phyloP scores from a whole-genome alignment of 768 basidiomycete species.

The Pleurotus tuber-regium region DNA sequence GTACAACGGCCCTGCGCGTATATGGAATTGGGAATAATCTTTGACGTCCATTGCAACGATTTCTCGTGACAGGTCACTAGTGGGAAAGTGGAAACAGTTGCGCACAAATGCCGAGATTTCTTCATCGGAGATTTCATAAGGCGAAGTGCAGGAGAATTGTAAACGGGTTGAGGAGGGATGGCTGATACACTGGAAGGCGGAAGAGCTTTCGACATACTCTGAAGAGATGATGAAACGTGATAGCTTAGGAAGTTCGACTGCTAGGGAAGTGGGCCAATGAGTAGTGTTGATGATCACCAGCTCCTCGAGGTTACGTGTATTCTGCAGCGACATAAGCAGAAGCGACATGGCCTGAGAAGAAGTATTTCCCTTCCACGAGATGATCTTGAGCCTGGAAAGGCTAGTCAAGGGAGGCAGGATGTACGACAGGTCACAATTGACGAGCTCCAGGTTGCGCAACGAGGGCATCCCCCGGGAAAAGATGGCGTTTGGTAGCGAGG shows the following conservation, averaged over 20 bases:
- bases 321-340: not conserved
- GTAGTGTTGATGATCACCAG: not conserved
- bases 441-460: not conserved
- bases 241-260: not conserved
- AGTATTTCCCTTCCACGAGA: not conserved
- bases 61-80: not conserved
- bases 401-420: not conserved
- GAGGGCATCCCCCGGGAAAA: not conserved
- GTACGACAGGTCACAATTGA: not conserved
- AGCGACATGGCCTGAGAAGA: not conserved
- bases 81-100: not conserved
- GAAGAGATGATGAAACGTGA: not conserved
- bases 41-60: not conserved
- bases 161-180: not conserved
- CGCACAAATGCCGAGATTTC: not conserved
- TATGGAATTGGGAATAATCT: not conserved
- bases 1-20: not conserved
- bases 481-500: not conserved
- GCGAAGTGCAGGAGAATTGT: not conserved
- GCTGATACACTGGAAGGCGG: not conserved
- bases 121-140: no score
- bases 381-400: not conserved
- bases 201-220: not conserved
- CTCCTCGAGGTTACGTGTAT: not conserved
- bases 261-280: not conserved